Conservation (phyloP, 345 rosid species). For the Euphorbia tirucalli region DNA sequence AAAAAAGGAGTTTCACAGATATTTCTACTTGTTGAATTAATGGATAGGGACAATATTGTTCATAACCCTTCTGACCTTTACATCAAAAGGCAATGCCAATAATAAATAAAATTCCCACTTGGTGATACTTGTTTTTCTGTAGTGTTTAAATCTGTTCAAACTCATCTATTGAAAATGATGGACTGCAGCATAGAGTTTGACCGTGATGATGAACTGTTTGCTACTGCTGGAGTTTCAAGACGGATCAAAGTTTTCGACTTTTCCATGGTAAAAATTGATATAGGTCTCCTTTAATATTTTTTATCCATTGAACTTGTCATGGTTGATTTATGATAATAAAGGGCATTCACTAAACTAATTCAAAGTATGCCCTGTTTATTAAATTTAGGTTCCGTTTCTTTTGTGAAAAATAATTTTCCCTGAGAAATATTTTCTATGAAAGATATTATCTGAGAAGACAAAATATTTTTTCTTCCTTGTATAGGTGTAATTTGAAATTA, state of each 20-base stretch:
- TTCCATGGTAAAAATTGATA: slow-evolving; percentile 58
- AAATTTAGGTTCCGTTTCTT: neutral
- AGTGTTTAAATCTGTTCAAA: slow-evolving; percentile 13
- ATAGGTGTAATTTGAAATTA: no score
- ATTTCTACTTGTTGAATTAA: neutral
- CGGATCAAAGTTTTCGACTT: slow-evolving; percentile 94
- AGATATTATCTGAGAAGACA: no score
- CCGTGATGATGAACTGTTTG: slow-evolving; percentile 93
- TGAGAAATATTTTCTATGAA: no score
- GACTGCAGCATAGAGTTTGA: slow-evolving; percentile 91
- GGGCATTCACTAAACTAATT: neutral
- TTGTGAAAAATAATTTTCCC: no score
- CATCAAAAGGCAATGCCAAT: neutral
- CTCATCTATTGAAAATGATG: slow-evolving; percentile 14
- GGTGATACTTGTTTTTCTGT: neutral
- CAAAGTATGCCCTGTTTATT: neutral
- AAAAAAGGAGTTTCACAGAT: neutral
- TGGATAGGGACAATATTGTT: neutral
- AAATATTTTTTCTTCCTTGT: no score
- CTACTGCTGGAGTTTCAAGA: slow-evolving; percentile 97
- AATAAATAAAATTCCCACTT: neutral
- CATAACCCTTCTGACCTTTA: neutral
- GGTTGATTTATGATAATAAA: neutral
- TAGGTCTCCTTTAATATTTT: neutral
- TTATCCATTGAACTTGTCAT: neutral